Conservation (phyloP, 1,139 yeast species). For the Geotrichum cucujoidarum region DNA sequence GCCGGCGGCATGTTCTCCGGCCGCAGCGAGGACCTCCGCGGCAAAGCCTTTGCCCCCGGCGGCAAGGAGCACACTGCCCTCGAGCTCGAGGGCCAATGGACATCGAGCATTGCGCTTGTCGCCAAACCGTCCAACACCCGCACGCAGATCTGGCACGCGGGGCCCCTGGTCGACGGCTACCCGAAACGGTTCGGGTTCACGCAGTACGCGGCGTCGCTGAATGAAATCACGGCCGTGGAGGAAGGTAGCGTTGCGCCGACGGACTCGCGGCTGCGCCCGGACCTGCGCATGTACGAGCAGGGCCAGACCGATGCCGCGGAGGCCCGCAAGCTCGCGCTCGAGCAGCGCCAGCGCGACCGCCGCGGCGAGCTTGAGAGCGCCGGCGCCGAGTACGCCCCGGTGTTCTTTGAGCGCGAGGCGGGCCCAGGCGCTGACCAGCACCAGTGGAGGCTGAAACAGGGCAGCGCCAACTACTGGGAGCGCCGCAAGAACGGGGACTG, state of each 20-base stretch:
- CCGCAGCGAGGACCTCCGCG: slow-evolving; percentile 71
- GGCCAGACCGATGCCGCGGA: slow-evolving; percentile 73
- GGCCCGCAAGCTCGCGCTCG: slow-evolving; percentile 56
- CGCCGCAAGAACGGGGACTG: slow-evolving; percentile 42
- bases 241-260: slow-evolving; percentile 65
- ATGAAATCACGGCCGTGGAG: slow-evolving; percentile 71
- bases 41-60: slow-evolving; percentile 47
- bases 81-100: slow-evolving; percentile 71
- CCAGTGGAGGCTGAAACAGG: slow-evolving; percentile 60
- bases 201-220: slow-evolving; percentile 71
- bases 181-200: slow-evolving; percentile 79
- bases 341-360: slow-evolving; percentile 74
- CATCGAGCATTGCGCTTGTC: slow-evolving; percentile 35
- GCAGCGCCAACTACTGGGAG: slow-evolving; percentile 74
- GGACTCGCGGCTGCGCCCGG: slow-evolving; percentile 88
- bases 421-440: too few species aligned
- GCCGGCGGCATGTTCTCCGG: slow-evolving; percentile 75
- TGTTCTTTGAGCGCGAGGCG: slow-evolving; percentile 49
- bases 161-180: slow-evolving; percentile 55
- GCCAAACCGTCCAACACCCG: slow-evolving; percentile 18
- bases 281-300: slow-evolving; percentile 63
- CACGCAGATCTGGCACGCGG: slow-evolving; percentile 56
- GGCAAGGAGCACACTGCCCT: slow-evolving; percentile 34
- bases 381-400: slow-evolving; percentile 48
- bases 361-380: slow-evolving; percentile 54